Conservation (phyloP, 257 asterid species). For the Plantago elongata region DNA sequence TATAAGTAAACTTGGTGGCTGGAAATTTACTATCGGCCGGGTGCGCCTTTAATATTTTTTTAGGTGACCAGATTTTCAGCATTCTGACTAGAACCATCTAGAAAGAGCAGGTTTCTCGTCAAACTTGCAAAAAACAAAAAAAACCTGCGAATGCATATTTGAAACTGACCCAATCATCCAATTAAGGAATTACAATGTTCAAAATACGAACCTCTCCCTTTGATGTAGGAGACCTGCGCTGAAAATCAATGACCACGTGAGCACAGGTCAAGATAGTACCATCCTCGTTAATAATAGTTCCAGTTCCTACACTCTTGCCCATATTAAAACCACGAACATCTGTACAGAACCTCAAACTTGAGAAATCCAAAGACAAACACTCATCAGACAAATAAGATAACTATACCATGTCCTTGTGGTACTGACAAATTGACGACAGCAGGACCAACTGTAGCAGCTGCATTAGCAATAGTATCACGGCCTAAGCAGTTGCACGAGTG, state of each 20-base stretch:
- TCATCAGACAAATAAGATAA: background rate
- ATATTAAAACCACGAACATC: conserved; percentile 49
- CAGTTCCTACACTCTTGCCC: conserved; percentile 75
- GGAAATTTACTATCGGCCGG: background rate
- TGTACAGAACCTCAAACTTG: conserved; percentile 19
- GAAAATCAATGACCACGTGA: conserved; percentile 63
- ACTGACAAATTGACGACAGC: conserved; percentile 85
- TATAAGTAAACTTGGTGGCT: background rate
- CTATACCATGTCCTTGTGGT: conserved; percentile 38
- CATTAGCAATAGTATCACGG: conserved; percentile 77
- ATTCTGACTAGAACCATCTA: too few species aligned
- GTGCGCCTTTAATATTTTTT: background rate
- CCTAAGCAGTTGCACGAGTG: conserved; percentile 70
- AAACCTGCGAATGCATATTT: background rate
- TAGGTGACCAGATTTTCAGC: too few species aligned
- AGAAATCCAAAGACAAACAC: background rate
- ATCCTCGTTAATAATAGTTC: conserved; percentile 75
- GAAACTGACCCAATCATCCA: conserved; percentile 1
- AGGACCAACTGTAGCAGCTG: conserved; percentile 77
- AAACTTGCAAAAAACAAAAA: too few species aligned
- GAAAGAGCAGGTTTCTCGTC: too few species aligned
- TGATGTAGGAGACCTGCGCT: conserved; percentile 46
- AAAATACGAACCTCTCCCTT: conserved; percentile 47
- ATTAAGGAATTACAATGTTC: conserved; percentile 5
- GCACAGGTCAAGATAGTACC: conserved; percentile 95